Percentiles rank a stretch among this genome's conserved stretches.
These are phyloP conservation scores for Scytalidium sp. DNA, from an alignment of 2,329 filamentous ascomycete species.

Conservation along the genomic window DNA sequence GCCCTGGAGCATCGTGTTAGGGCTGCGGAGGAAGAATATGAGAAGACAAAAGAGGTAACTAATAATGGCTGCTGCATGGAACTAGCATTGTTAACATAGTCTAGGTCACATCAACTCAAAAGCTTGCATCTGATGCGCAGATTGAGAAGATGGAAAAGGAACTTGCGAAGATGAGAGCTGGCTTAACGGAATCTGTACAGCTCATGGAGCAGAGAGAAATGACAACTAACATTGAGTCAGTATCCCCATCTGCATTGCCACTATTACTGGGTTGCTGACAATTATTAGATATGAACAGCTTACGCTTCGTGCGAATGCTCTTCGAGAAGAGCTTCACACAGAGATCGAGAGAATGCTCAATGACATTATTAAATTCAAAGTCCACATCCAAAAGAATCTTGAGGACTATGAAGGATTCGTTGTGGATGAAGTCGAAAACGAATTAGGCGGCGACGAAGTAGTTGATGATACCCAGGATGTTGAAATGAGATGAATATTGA, in stretches of 20 bases:
- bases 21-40: slow-evolving; percentile 88
- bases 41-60: slow-evolving; percentile 78
- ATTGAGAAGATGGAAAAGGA: slow-evolving; percentile 99
- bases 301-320: slow-evolving; percentile 74
- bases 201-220: slow-evolving; percentile 93
- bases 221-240: slow-evolving; percentile 92
- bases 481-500: slow-evolving; percentile 32
- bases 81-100: slow-evolving; percentile 10
- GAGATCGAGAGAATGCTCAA: slow-evolving; percentile 95
- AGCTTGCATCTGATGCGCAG: slow-evolving; percentile 84
- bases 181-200: slow-evolving; percentile 81
- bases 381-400: slow-evolving; percentile 88
- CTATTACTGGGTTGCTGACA: slow-evolving; percentile 12
- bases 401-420: slow-evolving; percentile 96
- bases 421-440: slow-evolving; percentile 85
- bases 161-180: slow-evolving; percentile 85
- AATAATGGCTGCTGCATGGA: background rate
- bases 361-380: slow-evolving; percentile 97
- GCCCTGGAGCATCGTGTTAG: slow-evolving; percentile 84
- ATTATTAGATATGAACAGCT: slow-evolving; percentile 78
- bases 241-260: background rate
- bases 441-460: slow-evolving; percentile 60
- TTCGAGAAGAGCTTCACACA: slow-evolving; percentile 96
- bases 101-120: slow-evolving; percentile 71
- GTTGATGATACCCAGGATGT: slow-evolving; percentile 51